Evolutionary conservation across 2,329 filamentous ascomycete species (phyloP), one percentile per base, ranked within the genome.

Genomic region (Neoscytalidium dimidiatum): DNA sequence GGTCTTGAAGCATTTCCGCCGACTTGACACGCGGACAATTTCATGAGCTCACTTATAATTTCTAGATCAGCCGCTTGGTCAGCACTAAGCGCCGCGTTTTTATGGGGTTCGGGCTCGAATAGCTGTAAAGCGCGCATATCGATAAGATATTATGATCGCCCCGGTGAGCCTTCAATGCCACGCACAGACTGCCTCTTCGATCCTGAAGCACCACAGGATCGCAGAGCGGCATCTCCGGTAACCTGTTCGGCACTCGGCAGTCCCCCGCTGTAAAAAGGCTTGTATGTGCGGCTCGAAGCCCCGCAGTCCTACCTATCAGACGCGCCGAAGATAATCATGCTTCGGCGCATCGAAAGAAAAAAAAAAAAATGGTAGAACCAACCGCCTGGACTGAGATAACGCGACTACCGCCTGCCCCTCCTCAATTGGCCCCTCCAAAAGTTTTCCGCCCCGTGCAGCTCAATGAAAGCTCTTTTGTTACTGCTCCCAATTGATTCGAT

Each of bases 311-410:
- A 19, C 61, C 61, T 46, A 64, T 64, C 49, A 46, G 61, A 46
- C 19, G 61, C 49, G 28, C 23, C 7, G 26, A 21, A 56, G 56
- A 38, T 64, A 56, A 44, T 31, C 26, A 64, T 64, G 48, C 46
- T 43, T n/a, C 60, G 35, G 53, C 53, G 53, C 35, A 41, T 29
- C 14, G 23, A 53, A 6, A 8, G 1, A 31, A 44, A 29, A 7
- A 1, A n/a, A 48, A 41, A 31, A 49, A 21, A 17, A n/a, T n/a
- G n/a, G n/a, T 17, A 52, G 31, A 33, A 9, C 29, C 8, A 29
- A 28, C 9, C 17, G 17, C 4, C 29, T 53, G 13, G 13, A n/a
- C 26, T 56, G 31, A 35, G 51, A 56, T 41, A 56, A 41, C 31
- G 51, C 31, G 51, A 52, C 19, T 56, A 21, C 51, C 51, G n/a